Evolutionary conservation across 192 early-diverging fungal species (phyloP).

Genomic region (Coemansia interrupta): DNA sequence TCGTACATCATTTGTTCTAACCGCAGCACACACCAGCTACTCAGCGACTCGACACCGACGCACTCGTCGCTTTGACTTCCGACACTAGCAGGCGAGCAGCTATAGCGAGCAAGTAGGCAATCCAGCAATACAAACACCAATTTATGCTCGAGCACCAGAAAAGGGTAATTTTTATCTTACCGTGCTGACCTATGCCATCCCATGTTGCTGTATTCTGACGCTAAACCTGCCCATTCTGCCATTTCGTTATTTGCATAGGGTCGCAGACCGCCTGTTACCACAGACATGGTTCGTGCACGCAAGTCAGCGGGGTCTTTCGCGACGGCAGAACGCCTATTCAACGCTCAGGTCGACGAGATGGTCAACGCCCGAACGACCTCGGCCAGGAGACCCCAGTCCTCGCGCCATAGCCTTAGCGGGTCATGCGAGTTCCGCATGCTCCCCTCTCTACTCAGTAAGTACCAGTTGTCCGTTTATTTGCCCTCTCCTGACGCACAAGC

Average conservation of each 20-base stretch:
- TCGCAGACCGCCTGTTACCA: slow-evolving; percentile 30
- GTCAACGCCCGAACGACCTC: slow-evolving; percentile 32
- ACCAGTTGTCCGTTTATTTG: background rate
- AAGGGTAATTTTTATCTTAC: background rate
- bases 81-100: too few species aligned
- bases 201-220: background rate
- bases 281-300: slow-evolving; percentile 49
- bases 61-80: background rate
- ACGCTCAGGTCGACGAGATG: slow-evolving; percentile 47
- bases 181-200: background rate
- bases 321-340: slow-evolving; percentile 29
- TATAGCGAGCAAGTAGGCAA: background rate
- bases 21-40: too few species aligned
- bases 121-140: background rate
- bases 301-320: slow-evolving; percentile 42
- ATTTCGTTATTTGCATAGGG: slow-evolving; percentile 21
- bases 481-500: too few species aligned
- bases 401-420: slow-evolving; percentile 50
- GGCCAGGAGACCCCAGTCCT: slow-evolving; percentile 48
- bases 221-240: background rate
- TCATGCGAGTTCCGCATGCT: slow-evolving; percentile 51
- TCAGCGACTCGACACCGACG: background rate
- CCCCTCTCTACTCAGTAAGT: slow-evolving; percentile 43
- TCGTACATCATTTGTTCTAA: too few species aligned
- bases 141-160: slow-evolving; percentile 2